Evolutionary conservation across 2,329 filamentous ascomycete genomes (phyloP), one percentile per base, ranked within the genome.

Genomic region (Coniella vitis): DNA sequence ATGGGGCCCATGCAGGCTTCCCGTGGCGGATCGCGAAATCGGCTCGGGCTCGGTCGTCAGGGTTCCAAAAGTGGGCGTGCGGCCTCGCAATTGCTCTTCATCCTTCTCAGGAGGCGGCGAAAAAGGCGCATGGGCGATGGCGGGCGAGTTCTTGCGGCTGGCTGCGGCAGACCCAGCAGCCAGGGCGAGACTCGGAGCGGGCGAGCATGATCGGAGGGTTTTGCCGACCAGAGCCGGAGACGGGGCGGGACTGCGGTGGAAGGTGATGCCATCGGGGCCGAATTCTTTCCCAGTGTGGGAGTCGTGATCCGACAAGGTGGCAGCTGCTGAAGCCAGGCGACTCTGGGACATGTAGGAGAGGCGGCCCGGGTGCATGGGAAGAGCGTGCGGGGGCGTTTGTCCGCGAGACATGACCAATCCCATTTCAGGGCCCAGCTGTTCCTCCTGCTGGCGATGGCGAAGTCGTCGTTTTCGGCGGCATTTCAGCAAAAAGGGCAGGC

Each of bases 401-500:
- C 46, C 49, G 21, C 29, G 56, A 51, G 54, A 55, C 51, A 53
- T 61, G 59, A 10, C 25, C 25, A 29, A 10, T 5, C 54, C 62
- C 57, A 63, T 61, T 50, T 63, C 62, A 44, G 53, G 51, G 42
- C 48, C 53, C 45, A 55, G 57, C 35, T 54, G 50, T 40, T 57
- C 58, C 45, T 46, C 46, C 32, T 52, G 46, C 32, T 54, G 51
- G 20, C 52, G 53, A 17, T 40, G 45, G 22, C 51, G 53, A 13
- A 38, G 19, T 7, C 52, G 52, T 32, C 45, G 39, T 22, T 57
- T 55, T 12, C 62, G 61, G 40, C 59, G 48, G 19, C 56, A 57
- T 21, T 64, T 63, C 39, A 65, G 49, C 49, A 65, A 55, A 40
- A 66, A 62, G 13, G 64, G 65, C 12, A 64, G 54, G 35, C 58